A percentile compares a stretch with the other conserved stretches of the same genome.
Evolutionary conservation across 2,329 filamentous ascomycete genomes (phyloP).

Genomic region (Talaromyces islandicus): DNA sequence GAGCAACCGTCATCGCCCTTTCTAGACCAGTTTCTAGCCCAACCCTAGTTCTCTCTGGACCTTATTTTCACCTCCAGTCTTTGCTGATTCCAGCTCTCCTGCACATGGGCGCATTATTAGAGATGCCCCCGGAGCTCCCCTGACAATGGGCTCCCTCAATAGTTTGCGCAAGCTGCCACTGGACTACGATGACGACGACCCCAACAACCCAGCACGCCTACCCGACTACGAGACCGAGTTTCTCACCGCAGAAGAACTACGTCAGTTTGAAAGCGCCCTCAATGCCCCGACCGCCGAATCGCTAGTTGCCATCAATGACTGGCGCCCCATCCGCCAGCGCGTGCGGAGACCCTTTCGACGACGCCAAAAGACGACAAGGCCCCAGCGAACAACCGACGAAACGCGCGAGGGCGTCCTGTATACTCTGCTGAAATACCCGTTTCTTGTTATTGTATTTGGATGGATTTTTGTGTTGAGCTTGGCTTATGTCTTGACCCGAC

Average conservation of each 20-base stretch:
- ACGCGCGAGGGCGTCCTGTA: conserved; percentile 93
- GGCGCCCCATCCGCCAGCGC: conserved; percentile 78
- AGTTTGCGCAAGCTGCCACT: conserved; percentile 13
- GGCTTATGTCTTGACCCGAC: conserved; percentile 71
- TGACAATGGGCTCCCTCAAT: conserved; percentile 24
- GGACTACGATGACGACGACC: conserved; percentile 30
- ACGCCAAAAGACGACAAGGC: conserved; percentile 32
- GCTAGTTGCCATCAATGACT: conserved; percentile 88
- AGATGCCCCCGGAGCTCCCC: conserved; percentile 1
- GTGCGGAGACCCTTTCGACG: conserved; percentile 44
- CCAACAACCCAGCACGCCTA: conserved; percentile 62
- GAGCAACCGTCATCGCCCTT: not conserved
- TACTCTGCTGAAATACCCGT: conserved; percentile 81
- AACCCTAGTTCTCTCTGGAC: not conserved
- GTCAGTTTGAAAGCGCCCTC: conserved; percentile 74
- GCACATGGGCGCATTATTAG: not conserved
- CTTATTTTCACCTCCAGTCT: not conserved
- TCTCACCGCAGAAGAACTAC: conserved; percentile 63
- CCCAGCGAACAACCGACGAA: conserved; percentile 68
- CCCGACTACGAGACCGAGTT: conserved; percentile 81
- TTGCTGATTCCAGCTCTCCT: not conserved
- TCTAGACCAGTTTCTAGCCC: not conserved
- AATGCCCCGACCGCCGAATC: conserved; percentile 72
- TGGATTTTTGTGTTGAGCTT: conserved; percentile 72
- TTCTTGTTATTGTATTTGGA: conserved; percentile 69